Conservation (phyloP, 129 eudicot species). For the Flaveria robusta region DNA sequence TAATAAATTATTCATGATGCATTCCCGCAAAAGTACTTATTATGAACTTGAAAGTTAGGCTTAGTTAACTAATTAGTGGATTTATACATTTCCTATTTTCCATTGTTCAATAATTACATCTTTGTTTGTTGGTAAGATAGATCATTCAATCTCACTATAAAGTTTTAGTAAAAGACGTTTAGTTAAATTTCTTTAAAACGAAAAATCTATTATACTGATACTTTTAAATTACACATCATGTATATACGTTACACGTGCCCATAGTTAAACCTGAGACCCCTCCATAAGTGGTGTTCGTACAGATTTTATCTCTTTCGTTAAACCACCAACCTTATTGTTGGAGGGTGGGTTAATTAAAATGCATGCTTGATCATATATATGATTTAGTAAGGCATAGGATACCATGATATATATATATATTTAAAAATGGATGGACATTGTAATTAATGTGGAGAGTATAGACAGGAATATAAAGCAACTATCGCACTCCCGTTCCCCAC, state of each 20-base stretch:
- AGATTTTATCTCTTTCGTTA: no score
- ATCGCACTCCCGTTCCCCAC: slow-evolving; percentile 23
- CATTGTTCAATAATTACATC: neutral
- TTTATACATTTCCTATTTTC: neutral
- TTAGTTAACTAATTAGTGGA: neutral
- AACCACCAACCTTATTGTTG: no score
- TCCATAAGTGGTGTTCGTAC: no score
- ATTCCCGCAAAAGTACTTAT: neutral
- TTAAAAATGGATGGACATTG: neutral
- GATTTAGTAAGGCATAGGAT: slow-evolving; percentile 24
- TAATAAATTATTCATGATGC: neutral
- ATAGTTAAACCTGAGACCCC: no score
- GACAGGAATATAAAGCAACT: slow-evolving; percentile 7
- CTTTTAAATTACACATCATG: no score
- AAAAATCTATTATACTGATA: no score
- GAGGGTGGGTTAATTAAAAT: neutral
- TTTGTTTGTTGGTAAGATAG: neutral
- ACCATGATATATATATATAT: neutral
- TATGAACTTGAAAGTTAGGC: neutral
- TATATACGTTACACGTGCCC: no score
- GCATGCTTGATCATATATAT: neutral
- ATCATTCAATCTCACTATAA: neutral
- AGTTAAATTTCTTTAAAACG: no score
- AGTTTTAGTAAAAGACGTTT: neutral
- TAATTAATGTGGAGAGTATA: neutral